Base-by-base conservation (phyloP, 2,329 filamentous ascomycete genomes). In the Aspergillus glaucus region DNA sequence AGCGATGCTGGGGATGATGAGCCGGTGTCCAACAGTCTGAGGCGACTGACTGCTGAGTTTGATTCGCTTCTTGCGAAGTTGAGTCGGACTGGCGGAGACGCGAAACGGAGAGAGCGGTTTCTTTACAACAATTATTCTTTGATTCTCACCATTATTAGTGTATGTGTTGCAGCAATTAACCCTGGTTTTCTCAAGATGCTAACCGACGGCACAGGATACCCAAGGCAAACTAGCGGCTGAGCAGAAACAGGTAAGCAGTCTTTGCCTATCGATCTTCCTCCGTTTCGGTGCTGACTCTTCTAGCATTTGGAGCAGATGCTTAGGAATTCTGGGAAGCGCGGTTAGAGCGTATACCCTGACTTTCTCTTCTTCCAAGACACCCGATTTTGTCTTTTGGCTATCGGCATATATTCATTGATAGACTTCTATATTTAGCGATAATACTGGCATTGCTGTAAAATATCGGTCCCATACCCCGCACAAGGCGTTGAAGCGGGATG, bases 71-170 rank as follows among this genome's bases (percentile, higher is more conserved):
- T 98, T 52, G 80, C 81, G 5, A 89, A 87, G 63, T 76, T 91
- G 50, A 87, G 87, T 62, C 86, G 88, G 57, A 88, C 91, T 53
- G 83, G 81, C 17, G 72, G 78, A 1, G 92, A 95, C 61, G 78
- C 81, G 54, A 81, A 88, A 63, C 94, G 94, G 72, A 79, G 86
- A 56, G 86, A 92, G 57, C 78, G 93, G 41, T 97, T 97, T 64
- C 69, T 98, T 61, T 93, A 87, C 64, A 98, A 97, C 66, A 98
- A 98, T 67, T 97, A 95, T 69, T 94, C 88, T 47, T 76, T 98
- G 55, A 81, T 98, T n/a, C 76, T 89, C 60, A 96, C 93, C 9
- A 96, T 98, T 53, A 87, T 98, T 55, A 82, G 86, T 62, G 86
- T 76, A 66, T 43, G 72, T 63, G 24, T 42, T 9, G 28, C 6